phyloP scores from a whole-genome alignment of 345 rosid species.

The Camelina hispida region DNA sequence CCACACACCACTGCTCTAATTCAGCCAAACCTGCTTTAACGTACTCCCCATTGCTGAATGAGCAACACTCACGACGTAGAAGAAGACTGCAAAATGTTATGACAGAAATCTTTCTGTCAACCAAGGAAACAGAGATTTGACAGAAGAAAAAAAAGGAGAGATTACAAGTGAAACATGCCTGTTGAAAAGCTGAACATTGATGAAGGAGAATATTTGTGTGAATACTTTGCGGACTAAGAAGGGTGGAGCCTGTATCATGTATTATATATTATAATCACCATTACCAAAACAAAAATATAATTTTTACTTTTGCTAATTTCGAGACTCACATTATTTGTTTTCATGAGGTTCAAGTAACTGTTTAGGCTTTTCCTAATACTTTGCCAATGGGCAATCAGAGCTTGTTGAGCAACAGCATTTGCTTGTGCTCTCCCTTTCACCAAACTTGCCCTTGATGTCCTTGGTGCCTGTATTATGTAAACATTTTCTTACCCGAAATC shows the following conservation, averaged over 20 bases:
- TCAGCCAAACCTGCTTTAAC: conserved; percentile 95
- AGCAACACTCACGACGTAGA: conserved; percentile 96
- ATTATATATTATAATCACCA: conserved; percentile 34
- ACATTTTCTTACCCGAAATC: not conserved
- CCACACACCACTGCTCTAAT: conserved; percentile 86
- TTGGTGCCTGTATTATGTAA: conserved; percentile 78
- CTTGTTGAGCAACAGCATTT: conserved; percentile 96
- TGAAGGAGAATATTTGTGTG: conserved; percentile 95
- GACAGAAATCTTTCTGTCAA: conserved; percentile 28
- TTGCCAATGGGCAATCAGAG: conserved; percentile 97
- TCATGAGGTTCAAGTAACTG: conserved; percentile 72
- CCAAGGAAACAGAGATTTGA: not conserved
- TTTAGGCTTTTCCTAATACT: conserved; percentile 92
- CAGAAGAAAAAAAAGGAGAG: not conserved
- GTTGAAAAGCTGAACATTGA: conserved; percentile 97
- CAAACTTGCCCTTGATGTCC: conserved; percentile 91
- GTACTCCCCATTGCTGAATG: conserved; percentile 97
- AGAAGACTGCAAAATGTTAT: conserved; percentile 77
- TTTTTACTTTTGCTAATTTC: conserved; percentile 6
- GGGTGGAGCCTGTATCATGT: conserved; percentile 80
- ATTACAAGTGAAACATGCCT: conserved; percentile 55
- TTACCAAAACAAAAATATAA: not conserved
- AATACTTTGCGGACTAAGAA: conserved; percentile 89
- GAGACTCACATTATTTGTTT: conserved; percentile 72
- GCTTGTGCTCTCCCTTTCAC: conserved; percentile 97